Evolutionary conservation across 1,139 yeast genomes (phyloP).

Genomic region (Pichia sp.): DNA sequence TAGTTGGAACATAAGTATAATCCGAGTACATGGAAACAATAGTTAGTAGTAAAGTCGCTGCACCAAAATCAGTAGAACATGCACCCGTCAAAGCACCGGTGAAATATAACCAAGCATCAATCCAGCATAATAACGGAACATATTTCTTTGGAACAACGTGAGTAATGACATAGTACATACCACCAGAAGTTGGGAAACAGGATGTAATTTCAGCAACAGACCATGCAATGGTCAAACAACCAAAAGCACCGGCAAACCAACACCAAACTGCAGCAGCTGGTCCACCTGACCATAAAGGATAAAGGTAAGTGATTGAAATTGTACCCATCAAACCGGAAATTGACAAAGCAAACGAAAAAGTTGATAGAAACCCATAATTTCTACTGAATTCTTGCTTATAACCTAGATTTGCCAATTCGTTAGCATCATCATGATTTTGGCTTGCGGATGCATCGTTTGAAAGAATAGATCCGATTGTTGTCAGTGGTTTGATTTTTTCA

Average conservation of each 20-base stretch:
- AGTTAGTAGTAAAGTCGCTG: slow-evolving; percentile 35
- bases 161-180: slow-evolving; percentile 45
- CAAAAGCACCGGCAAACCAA: slow-evolving; percentile 57
- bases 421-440: slow-evolving; percentile 24
- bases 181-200: slow-evolving; percentile 70
- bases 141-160: slow-evolving; percentile 31
- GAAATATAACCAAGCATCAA: slow-evolving; percentile 40
- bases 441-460: slow-evolving; percentile 11
- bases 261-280: slow-evolving; percentile 64
- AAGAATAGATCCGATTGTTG: slow-evolving; percentile 4
- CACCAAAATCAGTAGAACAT: slow-evolving; percentile 33
- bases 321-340: slow-evolving; percentile 33
- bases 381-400: slow-evolving; percentile 31
- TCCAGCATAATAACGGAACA: slow-evolving; percentile 35
- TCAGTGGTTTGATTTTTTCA: slow-evolving; percentile 1
- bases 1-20: slow-evolving; percentile 34
- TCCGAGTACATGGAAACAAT: slow-evolving; percentile 38
- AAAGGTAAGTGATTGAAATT: slow-evolving; percentile 29
- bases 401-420: slow-evolving; percentile 29
- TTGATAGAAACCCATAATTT: slow-evolving; percentile 28
- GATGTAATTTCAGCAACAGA: slow-evolving; percentile 63
- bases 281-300: slow-evolving; percentile 42
- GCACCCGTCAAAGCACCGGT: slow-evolving; percentile 41
- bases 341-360: slow-evolving; percentile 31
- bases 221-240: slow-evolving; percentile 51